Conservation (phyloP, 805 yeast genomes). For the Candida dajiaensis region DNA sequence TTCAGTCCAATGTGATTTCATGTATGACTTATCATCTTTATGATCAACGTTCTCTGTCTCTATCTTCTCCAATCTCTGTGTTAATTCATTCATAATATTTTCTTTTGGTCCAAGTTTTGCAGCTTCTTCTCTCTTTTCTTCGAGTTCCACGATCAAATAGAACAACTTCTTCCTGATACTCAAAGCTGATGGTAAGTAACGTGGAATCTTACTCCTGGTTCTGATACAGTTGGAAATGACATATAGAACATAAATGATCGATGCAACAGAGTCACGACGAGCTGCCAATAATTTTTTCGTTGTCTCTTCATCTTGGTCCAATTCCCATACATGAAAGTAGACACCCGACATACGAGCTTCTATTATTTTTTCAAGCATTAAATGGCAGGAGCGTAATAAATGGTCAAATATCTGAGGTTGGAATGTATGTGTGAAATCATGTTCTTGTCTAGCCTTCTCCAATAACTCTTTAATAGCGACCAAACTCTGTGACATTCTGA, state of each 20-base stretch:
- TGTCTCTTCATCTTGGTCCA: slow-evolving; percentile 31
- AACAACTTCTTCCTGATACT: slow-evolving; percentile 37
- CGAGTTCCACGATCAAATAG: slow-evolving; percentile 32
- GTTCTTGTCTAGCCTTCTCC: slow-evolving; percentile 31
- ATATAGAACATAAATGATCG: slow-evolving; percentile 38
- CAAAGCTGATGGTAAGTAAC: slow-evolving; percentile 39
- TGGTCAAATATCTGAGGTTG: slow-evolving; percentile 28
- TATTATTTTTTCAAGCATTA: slow-evolving; percentile 35
- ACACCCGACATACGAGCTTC: slow-evolving; percentile 45
- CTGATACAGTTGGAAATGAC: slow-evolving; percentile 37
- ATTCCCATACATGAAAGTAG: slow-evolving; percentile 40
- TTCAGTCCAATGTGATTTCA: slow-evolving; percentile 37
- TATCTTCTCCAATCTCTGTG: slow-evolving; percentile 9
- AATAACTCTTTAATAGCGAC: slow-evolving; percentile 34
- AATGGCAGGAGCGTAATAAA: slow-evolving; percentile 33
- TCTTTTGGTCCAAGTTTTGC: not conserved
- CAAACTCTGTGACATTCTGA: slow-evolving; percentile 39
- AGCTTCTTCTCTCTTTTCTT: slow-evolving; percentile 11
- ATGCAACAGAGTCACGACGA: slow-evolving; percentile 42
- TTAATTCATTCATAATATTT: slow-evolving; percentile 7
- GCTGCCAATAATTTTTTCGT: slow-evolving; percentile 35
- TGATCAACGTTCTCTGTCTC: not conserved
- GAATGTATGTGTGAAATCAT: slow-evolving; percentile 30
- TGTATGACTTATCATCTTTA: slow-evolving; percentile 6
- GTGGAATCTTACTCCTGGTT: slow-evolving; percentile 33